Base-by-base conservation (phyloP, 495 filamentous ascomycete genomes). In the Aspergillus heteromorphus region DNA sequence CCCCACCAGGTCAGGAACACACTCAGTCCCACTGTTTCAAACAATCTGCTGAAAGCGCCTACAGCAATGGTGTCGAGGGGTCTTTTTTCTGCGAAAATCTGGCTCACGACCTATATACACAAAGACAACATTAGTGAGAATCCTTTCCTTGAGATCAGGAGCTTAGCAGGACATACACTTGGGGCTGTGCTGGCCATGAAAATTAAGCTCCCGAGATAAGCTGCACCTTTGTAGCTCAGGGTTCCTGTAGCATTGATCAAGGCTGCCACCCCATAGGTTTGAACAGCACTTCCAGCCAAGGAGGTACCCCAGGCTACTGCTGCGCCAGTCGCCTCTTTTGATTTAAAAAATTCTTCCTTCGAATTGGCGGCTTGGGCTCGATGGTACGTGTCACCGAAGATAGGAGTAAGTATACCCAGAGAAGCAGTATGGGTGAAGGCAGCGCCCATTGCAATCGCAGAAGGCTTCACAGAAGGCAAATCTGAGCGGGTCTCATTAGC, bases 1-100 rank as follows among this genome's bases (percentile, higher is more conserved):
- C 93, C 93, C 93, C 93, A 98, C 86, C 87, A 98, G 60, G 89
- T 96, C 56, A 98, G 75, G 82, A 97, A 90, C 67, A 97, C 62
- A 52, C 87, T 88, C 40, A 97, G 79, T 31, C 93, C 93, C 50
- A 97, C 85, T 4, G 93, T 97, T 79, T 98, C 93, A 56, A 96
- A 83, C 60, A 93, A 73, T 64, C 91, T 89, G 56, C 87, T 85
- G 9, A 93, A 71, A 45, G 85, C 83, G 63, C 86, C 88, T 51
- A 97, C 85, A 47, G 90, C 92, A 56, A 97, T 83, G 45, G 87
- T 90, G 69, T 97, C 93, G 8, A 91, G 71, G 14, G 92, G 87
- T 27, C 92, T 84, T 78, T 93, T 95, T 79, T 97, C 93, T 21
- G 88, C 84, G 63, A 96, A 79, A 60, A 96, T 63, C 67, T 96